A percentile compares a stretch with the other conserved stretches of the same genome.
These are phyloP conservation scores for Aegilops sharonensis DNA, from an alignment of 176 grass and related monocot species.

Conservation along the genomic window DNA sequence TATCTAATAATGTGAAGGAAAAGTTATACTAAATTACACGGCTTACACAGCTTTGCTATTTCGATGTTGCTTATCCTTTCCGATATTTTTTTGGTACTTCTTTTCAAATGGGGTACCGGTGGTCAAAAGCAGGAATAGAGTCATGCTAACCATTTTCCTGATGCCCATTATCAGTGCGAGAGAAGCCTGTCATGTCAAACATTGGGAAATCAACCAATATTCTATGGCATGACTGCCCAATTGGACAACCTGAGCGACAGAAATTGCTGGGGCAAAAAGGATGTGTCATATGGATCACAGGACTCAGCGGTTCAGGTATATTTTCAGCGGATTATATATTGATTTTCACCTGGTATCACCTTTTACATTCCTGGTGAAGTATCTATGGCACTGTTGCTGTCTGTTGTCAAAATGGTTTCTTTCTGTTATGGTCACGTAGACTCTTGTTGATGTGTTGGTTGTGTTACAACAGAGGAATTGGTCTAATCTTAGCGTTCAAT, in stretches of 20 bases:
- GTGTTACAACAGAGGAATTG: constrained; percentile 8
- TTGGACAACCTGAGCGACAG: constrained; percentile 54
- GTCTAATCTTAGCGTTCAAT: neutral
- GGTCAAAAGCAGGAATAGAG: neutral
- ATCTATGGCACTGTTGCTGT: neutral
- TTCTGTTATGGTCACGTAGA: neutral
- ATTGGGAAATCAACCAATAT: constrained; percentile 83
- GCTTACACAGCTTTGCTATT: neutral
- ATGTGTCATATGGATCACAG: constrained; percentile 92
- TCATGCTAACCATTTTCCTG: constrained; percentile 24
- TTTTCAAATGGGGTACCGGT: constrained; percentile 2
- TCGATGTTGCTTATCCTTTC: neutral
- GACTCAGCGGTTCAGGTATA: constrained; percentile 85
- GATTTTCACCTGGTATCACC: neutral
- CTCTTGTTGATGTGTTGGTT: constrained; percentile 1
- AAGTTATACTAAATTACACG: neutral
- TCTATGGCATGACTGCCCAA: constrained; percentile 76
- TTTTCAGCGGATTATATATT: neutral
- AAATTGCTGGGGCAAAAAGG: constrained; percentile 77
- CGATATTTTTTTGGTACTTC: neutral
- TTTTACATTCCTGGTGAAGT: constrained; percentile 10
- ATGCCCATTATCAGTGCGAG: constrained; percentile 39
- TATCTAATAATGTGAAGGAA: neutral
- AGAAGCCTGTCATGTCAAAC: constrained; percentile 54
- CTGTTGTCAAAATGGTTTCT: neutral